Evolutionary conservation across 2,329 filamentous ascomycete genomes (phyloP).

Genomic region (Huntiella omanensis): DNA sequence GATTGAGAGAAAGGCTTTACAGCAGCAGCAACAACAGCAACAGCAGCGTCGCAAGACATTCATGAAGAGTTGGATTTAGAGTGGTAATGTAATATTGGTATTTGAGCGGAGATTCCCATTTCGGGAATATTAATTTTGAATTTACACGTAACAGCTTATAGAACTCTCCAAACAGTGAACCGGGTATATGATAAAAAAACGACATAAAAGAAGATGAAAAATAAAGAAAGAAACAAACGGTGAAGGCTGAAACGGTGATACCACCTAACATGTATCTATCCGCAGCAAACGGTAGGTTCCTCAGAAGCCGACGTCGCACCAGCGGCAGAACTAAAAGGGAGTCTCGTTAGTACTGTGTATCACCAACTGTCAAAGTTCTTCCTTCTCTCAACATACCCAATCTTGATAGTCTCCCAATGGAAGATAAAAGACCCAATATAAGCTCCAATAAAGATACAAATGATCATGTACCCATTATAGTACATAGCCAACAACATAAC

Average conservation of each 20-base stretch:
- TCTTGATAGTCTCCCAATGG: slow-evolving; percentile 41
- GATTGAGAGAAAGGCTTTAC: slow-evolving; percentile 18
- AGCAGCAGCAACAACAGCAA: too few relatives aligned
- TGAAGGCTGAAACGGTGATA: background rate
- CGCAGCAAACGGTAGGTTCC: slow-evolving; percentile 24
- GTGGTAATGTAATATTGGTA: background rate
- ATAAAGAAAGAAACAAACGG: background rate
- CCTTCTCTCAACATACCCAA: slow-evolving; percentile 14
- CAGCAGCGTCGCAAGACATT: slow-evolving; percentile 5
- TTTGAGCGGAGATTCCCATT: background rate
- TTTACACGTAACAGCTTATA: too few relatives aligned
- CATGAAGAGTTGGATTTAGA: slow-evolving; percentile 11
- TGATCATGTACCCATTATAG: slow-evolving; percentile 57
- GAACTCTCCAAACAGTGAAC: too few relatives aligned
- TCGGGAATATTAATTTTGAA: too few relatives aligned
- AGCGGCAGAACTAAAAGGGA: slow-evolving; percentile 2
- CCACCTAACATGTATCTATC: slow-evolving; percentile 14
- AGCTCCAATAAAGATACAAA: slow-evolving; percentile 61
- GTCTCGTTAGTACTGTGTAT: background rate
- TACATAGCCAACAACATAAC: slow-evolving; percentile 54
- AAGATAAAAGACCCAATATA: slow-evolving; percentile 57
- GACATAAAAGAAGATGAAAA: background rate
- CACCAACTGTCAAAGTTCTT: too few relatives aligned
- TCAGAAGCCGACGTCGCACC: slow-evolving; percentile 18
- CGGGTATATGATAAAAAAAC: background rate